Base-by-base conservation (phyloP, 352 stramenopile genomes). In the Pythium myriotylum region DNA sequence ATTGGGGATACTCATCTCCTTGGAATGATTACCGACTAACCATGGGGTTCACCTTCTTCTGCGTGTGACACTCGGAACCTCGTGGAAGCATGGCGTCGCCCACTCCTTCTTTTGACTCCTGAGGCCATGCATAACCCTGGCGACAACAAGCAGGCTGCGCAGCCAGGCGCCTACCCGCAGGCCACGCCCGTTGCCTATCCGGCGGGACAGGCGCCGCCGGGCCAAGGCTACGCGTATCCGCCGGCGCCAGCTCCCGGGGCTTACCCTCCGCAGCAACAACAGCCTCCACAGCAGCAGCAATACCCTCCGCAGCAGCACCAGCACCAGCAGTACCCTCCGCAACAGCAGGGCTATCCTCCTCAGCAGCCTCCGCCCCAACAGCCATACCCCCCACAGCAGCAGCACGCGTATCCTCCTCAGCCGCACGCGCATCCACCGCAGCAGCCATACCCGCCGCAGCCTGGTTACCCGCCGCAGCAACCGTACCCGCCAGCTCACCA, bases 371-470 rank as follows among this genome's bases (percentile, higher is more conserved):
- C 64, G 13, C 51, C 47, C 12, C 62, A 59, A 39, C 50, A 62
- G 27, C 58, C 24, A 40, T 72, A 74, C 23, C 70, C 70, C 24
- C 66, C 70, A 22, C 68, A 72, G 39, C 65, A 72, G 27, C 51
- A 66, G 13, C 59, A 17, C 24, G 4, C 20, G n/a, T 61, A 58
- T 24, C 60, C 63, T 24, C 55, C 46, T 8, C 62, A 46, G 40
- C 57, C 61, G 41, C 55, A 65, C 16, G 35, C 32, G 3, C 70
- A 73, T 17, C 53, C 40, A 9, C 62, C 69, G 24, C 55, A 65
- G 29, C 52, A 50, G 20, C n/a, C 43, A 0, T 76, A 76, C 24
- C 69, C 69, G 13, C 62, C 67, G n/a, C 66, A 69, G 7, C 22
- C 9, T n/a, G 41, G n/a, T 55, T 68, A 75, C 19, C 58, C 48